Base-by-base conservation (phyloP, 2,329 filamentous ascomycete species). In the Aspergillus carbonarius region DNA sequence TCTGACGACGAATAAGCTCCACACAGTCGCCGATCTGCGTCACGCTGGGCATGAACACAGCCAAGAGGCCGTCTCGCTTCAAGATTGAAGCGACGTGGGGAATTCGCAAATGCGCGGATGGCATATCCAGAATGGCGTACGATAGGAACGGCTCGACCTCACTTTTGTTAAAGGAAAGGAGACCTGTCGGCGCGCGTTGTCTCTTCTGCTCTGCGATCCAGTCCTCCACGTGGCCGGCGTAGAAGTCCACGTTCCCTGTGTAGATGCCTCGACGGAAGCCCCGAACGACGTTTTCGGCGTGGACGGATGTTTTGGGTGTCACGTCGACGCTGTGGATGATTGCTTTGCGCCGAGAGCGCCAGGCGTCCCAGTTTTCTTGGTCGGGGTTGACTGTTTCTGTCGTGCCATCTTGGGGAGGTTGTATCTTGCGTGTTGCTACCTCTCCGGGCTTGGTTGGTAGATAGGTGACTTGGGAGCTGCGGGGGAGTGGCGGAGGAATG, bases 281-380 rank as follows among this genome's bases (percentile, higher is more conserved):
- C 25, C 82, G 77, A 4, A 93, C 82, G 18, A 89, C 81, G 55
- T 82, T 82, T 63, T 85, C 79, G 0, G 91, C 91, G 63, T 87
- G 84, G 13, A 78, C 75, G 5, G 88, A 87, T 75, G 90, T 85
- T 44, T 82, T 82, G 12, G 78, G 68, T 1, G 84, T 86, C 40
- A 85, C 80, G 66, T 95, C 91, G 44, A 93, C 79, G 2, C 88
- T 90, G 70, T 93, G 89, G 3, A 95, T 76, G n/a, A 93, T 76
- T 34, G 89, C 90, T 54, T 83, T 80, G 25, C 91, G 84, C 37
- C 76, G 74, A n/a, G 74, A 65, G 15, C 75, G 74, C 75, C 83
- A 84, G 49, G 63, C 61, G 52, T 81, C 74, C 69, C 79, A 79
- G 48, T 76, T 68, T 53, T 72, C 59, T 58, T 78, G 74, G 37